phyloP scores from a whole-genome alignment of 2,329 filamentous ascomycete species.

The Westerdykella aurantiaca region DNA sequence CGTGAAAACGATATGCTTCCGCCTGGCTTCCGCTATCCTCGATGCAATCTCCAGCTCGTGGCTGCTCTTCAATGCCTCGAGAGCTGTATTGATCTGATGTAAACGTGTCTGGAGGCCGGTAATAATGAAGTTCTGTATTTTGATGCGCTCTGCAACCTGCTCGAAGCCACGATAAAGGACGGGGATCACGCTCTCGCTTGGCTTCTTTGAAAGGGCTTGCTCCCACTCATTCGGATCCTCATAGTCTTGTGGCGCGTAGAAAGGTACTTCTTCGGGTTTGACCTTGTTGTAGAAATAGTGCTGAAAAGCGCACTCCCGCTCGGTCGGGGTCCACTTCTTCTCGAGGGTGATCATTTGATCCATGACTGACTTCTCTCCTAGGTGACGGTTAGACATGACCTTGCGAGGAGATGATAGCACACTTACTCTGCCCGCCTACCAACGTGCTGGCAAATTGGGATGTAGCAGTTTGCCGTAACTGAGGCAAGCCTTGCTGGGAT shows the following conservation, averaged over 20 bases:
- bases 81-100: constrained; percentile 71
- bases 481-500: constrained; percentile 32
- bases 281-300: constrained; percentile 86
- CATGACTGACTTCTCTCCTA: constrained; percentile 65
- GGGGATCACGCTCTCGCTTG: constrained; percentile 68
- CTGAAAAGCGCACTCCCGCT: constrained; percentile 67
- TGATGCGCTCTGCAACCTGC: constrained; percentile 64
- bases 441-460: constrained; percentile 23
- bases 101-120: constrained; percentile 64
- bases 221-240: constrained; percentile 80
- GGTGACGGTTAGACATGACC: constrained; percentile 8
- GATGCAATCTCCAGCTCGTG: constrained; percentile 74
- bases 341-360: constrained; percentile 67
- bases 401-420: background rate
- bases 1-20: constrained; percentile 66
- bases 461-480: constrained; percentile 27
- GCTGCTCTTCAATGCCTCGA: constrained; percentile 65
- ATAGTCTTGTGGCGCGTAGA: constrained; percentile 62
- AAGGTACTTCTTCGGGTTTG: constrained; percentile 66
- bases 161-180: constrained; percentile 70
- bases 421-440: constrained; percentile 27
- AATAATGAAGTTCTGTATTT: constrained; percentile 64
- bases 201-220: constrained; percentile 74
- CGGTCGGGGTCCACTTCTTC: constrained; percentile 67
- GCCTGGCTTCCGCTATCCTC: constrained; percentile 63